A percentile compares a stretch with the other conserved stretches of the same genome.
phyloP scores from a whole-genome alignment of 2,329 filamentous ascomycete species.

The Aspergillus sclerotialis region DNA sequence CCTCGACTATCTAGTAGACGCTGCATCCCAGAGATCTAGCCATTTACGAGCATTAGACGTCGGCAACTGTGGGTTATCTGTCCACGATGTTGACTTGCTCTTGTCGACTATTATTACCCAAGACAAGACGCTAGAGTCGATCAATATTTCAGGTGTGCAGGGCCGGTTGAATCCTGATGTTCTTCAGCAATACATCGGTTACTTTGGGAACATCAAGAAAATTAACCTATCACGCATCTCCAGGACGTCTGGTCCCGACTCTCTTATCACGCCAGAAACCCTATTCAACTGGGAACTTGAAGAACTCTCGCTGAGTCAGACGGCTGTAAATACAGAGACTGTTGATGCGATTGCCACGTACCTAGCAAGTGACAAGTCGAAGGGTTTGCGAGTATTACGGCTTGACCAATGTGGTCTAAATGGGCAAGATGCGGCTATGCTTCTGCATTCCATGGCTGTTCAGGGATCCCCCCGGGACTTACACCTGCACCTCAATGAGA shows the following conservation, averaged over 20 bases:
- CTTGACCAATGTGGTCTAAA: conserved; percentile 62
- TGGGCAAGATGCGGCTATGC: conserved; percentile 56
- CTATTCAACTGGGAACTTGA: conserved; percentile 61
- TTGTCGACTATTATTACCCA: conserved; percentile 59
- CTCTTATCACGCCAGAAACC: conserved; percentile 60
- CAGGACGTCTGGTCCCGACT: conserved; percentile 55
- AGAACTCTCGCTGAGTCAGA: conserved; percentile 59
- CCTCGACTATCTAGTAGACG: conserved; percentile 58
- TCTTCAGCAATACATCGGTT: conserved; percentile 61
- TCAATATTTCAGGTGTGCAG: conserved; percentile 61
- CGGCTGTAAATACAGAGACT: conserved; percentile 54
- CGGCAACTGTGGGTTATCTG: conserved; percentile 52
- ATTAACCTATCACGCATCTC: conserved; percentile 60
- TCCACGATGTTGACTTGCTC: conserved; percentile 49
- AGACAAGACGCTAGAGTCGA: conserved; percentile 58
- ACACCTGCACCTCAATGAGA: conserved; percentile 61
- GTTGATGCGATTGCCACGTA: conserved; percentile 61
- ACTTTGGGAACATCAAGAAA: conserved; percentile 60
- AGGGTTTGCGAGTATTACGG: conserved; percentile 53
- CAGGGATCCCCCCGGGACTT: conserved; percentile 48
- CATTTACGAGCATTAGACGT: conserved; percentile 62
- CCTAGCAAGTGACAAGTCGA: conserved; percentile 54
- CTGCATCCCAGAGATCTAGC: conserved; percentile 58
- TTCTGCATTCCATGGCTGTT: conserved; percentile 57
- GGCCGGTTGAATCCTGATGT: conserved; percentile 57